Conservation (phyloP, 352 stramenopile genomes). For the Thalassiosira ordinaria region DNA sequence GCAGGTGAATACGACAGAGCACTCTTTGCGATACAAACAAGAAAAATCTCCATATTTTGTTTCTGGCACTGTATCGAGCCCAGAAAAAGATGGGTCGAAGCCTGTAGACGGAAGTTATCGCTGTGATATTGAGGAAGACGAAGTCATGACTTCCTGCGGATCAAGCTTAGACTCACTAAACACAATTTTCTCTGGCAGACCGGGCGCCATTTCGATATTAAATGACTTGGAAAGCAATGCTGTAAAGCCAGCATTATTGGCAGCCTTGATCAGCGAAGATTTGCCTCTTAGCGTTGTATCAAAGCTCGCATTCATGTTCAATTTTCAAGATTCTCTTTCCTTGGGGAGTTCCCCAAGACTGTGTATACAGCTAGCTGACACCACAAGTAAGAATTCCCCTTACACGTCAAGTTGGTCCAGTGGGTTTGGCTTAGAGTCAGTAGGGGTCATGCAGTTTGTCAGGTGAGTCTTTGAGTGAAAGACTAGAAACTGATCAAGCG, state of each 20-base stretch:
- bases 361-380: constrained; percentile 85
- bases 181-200: constrained; percentile 82
- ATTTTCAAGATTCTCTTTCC: constrained; percentile 84
- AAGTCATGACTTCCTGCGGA: constrained; percentile 17
- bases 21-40: constrained; percentile 86
- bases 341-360: constrained; percentile 71
- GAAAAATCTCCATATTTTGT: constrained; percentile 80
- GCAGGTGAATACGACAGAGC: constrained; percentile 88
- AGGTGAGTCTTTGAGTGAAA: constrained; percentile 57
- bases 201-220: constrained; percentile 68
- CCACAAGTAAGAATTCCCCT: constrained; percentile 24
- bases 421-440: constrained; percentile 88
- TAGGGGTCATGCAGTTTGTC: constrained; percentile 88
- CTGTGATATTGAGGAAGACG: constrained; percentile 55
- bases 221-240: constrained; percentile 20
- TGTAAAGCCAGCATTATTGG: constrained; percentile 53
- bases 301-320: constrained; percentile 89
- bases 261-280: constrained; percentile 81
- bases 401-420: constrained; percentile 87
- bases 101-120: constrained; percentile 79
- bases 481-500: neutral
- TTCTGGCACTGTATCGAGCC: constrained; percentile 75
- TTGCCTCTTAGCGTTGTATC: constrained; percentile 79
- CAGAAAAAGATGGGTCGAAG: constrained; percentile 79
- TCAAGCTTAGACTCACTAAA: constrained; percentile 37